Conservation (phyloP, 352 stramenopile species). For the Globisporangium solare region DNA sequence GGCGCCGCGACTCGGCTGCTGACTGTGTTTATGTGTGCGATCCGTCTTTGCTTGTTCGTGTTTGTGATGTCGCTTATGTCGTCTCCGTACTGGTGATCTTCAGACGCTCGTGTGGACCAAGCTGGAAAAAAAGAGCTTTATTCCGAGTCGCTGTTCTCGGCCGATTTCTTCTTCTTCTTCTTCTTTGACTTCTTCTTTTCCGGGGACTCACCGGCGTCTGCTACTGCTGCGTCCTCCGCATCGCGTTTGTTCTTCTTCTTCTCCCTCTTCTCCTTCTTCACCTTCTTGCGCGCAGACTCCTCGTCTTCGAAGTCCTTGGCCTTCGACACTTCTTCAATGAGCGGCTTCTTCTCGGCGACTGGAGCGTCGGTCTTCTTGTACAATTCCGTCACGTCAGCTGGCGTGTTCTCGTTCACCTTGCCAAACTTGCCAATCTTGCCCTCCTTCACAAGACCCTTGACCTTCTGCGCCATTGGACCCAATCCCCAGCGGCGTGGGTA, state of each 20-base stretch:
- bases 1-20: background rate
- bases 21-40: background rate
- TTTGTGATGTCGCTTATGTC: background rate
- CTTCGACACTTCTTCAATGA: slow-evolving; percentile 59
- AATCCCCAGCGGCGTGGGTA: slow-evolving; percentile 99
- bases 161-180: slow-evolving; percentile 85
- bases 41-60: background rate
- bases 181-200: slow-evolving; percentile 88
- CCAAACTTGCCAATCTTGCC: slow-evolving; percentile 89
- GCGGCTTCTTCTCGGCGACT: slow-evolving; percentile 31
- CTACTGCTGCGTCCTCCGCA: slow-evolving; percentile 32
- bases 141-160: slow-evolving; percentile 67
- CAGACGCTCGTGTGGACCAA: background rate
- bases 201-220: slow-evolving; percentile 53
- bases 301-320: slow-evolving; percentile 33
- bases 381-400: slow-evolving; percentile 64
- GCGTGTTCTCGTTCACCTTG: slow-evolving; percentile 87
- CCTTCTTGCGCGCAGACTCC: slow-evolving; percentile 41
- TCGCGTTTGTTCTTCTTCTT: slow-evolving; percentile 76
- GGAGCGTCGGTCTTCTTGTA: slow-evolving; percentile 49
- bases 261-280: slow-evolving; percentile 78
- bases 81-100: background rate
- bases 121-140: slow-evolving; percentile 23
- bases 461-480: slow-evolving; percentile 98
- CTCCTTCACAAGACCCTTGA: slow-evolving; percentile 97